These are phyloP conservation scores for Artemisia argyi DNA, from an alignment of 129 eudicot species.

Conservation along the genomic window DNA sequence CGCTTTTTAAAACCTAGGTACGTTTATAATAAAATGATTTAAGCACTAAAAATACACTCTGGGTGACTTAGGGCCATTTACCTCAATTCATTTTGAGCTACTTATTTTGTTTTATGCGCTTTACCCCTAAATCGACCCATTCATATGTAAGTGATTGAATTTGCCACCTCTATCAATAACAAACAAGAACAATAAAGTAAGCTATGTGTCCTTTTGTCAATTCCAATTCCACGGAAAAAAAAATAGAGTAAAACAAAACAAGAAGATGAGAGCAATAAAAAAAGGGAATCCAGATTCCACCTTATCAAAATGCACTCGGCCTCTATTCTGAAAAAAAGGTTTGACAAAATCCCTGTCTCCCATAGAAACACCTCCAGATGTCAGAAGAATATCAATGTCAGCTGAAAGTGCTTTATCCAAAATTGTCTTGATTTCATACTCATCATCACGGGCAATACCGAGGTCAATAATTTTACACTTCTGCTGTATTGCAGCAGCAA, in stretches of 20 bases:
- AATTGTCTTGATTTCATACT: constrained; percentile 57
- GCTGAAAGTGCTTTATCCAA: constrained; percentile 60
- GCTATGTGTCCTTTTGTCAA: background rate
- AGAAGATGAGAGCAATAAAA: background rate
- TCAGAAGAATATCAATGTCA: constrained; percentile 76
- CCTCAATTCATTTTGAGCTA: background rate
- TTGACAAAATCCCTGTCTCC: constrained; percentile 92
- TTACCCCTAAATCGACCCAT: background rate
- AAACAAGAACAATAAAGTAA: background rate
- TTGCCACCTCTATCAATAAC: background rate
- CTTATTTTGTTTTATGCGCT: background rate
- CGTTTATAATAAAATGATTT: background rate
- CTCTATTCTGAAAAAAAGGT: constrained; percentile 78
- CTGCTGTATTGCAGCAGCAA: constrained; percentile 77
- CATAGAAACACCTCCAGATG: constrained; percentile 99
- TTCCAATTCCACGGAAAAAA: background rate
- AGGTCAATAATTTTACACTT: constrained; percentile 81
- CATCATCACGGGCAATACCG: constrained; percentile 83
- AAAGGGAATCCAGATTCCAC: constrained; percentile 32
- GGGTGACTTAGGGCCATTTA: background rate
- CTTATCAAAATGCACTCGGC: constrained; percentile 71
- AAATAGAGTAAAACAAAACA: constrained; percentile 4
- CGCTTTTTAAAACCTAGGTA: too few species aligned
- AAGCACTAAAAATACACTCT: background rate
- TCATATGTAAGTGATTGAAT: background rate